Base-by-base conservation (phyloP, 1,284 basidiomycete genomes). In the Irpex sp. region DNA sequence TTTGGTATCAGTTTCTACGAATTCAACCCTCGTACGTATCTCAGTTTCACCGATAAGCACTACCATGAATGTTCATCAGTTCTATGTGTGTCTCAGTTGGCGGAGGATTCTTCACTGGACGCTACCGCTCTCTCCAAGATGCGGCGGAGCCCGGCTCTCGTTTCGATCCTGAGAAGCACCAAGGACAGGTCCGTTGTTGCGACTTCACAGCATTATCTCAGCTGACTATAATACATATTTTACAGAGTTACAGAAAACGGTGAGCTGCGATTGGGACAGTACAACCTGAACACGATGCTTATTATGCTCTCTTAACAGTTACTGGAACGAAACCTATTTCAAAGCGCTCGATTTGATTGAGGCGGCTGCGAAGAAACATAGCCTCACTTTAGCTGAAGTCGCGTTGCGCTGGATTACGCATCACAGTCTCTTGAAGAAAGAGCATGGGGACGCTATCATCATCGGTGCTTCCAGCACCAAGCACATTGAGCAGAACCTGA, bases 1-100 rank as follows among this genome's bases (percentile, higher is more conserved):
- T 86, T 80, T 66, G 83, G 84, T 3, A 83, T 87, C 66, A 79
- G 78, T 53, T 87, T 88, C 74, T 85, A 84, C 66, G 84, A 81
- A 61, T 86, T 79, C 69, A 86, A 84, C 66, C 82, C 85, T 13
- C 71, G 75, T 74, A 61, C 35, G 74, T 68, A 49, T 13, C 33
- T 39, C 19, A 47, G 11, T 46, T 15, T 50, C 37, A 11, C 21
- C 33, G 19, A 19, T 13, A 21, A 17, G 49, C 19, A 50, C 17
- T 50, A 8, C 17, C 13, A 50, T 50, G 49, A 7, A 21, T 26
- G 26, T 26, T 26, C 4, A 26, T 0, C 4, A 3, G 26, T 26
- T 26, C 26, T 26, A 26, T 26, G 26, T 26, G 26, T 1, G 26
- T 26, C 26, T 17, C 19, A 76, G 75, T 78, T 11, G 74, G 73